These are phyloP conservation scores for Diaporthe ilicicola DNA, from an alignment of 2,329 filamentous ascomycete species.

Conservation along the genomic window DNA sequence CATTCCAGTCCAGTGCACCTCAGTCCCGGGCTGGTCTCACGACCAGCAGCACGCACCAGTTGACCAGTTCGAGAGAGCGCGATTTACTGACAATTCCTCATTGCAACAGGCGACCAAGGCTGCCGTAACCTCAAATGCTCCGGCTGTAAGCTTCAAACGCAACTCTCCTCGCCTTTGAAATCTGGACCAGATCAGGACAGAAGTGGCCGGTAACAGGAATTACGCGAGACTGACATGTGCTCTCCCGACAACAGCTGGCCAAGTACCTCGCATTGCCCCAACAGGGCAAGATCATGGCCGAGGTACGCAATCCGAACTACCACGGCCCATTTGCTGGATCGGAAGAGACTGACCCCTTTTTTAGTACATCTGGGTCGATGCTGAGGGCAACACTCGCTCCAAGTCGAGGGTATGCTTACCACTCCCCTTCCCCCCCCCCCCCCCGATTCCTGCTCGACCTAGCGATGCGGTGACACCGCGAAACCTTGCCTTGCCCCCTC, in stretches of 20 bases:
- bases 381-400: conserved; percentile 83
- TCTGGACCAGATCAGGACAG: background rate
- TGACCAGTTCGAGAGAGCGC: background rate
- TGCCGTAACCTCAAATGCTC: conserved; percentile 7
- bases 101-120: conserved; percentile 17
- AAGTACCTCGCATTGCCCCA: conserved; percentile 94
- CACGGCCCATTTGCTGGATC: background rate
- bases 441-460: conserved; percentile 1
- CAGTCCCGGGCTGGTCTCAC: background rate
- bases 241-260: conserved; percentile 69
- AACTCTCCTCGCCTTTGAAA: background rate
- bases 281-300: conserved; percentile 87
- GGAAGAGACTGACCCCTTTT: background rate
- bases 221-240: conserved; percentile 32
- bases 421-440: background rate
- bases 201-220: background rate
- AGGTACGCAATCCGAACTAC: background rate
- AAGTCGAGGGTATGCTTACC: conserved; percentile 87
- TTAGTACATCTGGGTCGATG: conserved; percentile 95
- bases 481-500: conserved; percentile 30
- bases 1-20: background rate
- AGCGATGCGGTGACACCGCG: conserved; percentile 13
- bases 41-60: background rate
- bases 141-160: conserved; percentile 9
- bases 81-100: conserved; percentile 1